phyloP scores from a whole-genome alignment of 208 protist genomes.

The Crithidia sp. region DNA sequence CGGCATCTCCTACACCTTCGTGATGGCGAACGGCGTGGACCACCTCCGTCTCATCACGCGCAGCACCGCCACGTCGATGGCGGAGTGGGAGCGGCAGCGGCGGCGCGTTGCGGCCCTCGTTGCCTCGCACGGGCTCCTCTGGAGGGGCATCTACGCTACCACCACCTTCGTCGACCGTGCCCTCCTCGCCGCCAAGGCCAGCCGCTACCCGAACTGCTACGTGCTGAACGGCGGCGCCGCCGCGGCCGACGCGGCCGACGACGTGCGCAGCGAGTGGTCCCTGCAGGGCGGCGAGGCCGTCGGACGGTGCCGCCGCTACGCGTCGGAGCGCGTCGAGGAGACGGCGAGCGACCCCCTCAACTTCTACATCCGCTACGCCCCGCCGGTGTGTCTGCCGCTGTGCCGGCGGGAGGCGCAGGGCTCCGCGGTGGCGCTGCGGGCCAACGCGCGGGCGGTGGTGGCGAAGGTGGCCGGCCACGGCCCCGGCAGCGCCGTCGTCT shows the following conservation, averaged over 20 bases:
- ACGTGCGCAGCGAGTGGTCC: conserved; percentile 33
- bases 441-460: conserved; percentile 52
- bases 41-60: conserved; percentile 26
- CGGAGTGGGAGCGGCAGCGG: conserved; percentile 27
- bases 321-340: conserved; percentile 36
- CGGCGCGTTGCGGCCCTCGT: conserved; percentile 23
- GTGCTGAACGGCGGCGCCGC: conserved; percentile 17
- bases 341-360: conserved; percentile 47
- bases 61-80: conserved; percentile 13
- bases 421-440: conserved; percentile 15
- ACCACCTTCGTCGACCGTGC: conserved; percentile 55
- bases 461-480: conserved; percentile 44
- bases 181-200: conserved; percentile 28
- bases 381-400: conserved; percentile 54
- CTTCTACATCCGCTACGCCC: conserved; percentile 62
- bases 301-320: conserved; percentile 25
- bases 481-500: conserved; percentile 27
- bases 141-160: conserved; percentile 37
- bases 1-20: conserved; percentile 28
- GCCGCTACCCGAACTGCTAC: conserved; percentile 33
- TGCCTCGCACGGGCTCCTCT: conserved; percentile 25
- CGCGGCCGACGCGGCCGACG: background rate
- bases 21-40: conserved; percentile 33
- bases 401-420: conserved; percentile 8
- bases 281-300: conserved; percentile 42